Conservation (phyloP, 768 basidiomycete species). For the Calocera cornea region DNA sequence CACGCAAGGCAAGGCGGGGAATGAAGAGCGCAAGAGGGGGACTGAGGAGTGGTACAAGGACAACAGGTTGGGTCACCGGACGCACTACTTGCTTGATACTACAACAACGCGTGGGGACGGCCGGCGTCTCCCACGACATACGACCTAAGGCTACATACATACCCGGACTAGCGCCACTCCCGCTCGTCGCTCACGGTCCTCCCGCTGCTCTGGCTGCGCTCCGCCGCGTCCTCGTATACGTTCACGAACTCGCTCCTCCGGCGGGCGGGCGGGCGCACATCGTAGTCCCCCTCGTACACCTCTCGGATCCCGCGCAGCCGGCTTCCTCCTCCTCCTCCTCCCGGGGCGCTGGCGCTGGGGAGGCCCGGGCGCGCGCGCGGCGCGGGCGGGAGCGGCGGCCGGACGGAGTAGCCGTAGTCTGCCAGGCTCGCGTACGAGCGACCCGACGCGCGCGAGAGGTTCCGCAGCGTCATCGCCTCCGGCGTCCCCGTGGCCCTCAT, state of each 20-base stretch:
- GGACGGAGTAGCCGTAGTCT: neutral
- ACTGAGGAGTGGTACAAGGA: too few species aligned
- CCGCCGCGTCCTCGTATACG: neutral
- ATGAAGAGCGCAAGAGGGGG: too few species aligned
- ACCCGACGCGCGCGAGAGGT: neutral
- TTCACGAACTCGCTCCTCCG: neutral
- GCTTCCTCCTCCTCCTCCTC: neutral
- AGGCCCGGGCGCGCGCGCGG: neutral
- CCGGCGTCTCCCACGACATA: too few species aligned
- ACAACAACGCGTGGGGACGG: too few species aligned
- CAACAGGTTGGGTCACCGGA: too few species aligned
- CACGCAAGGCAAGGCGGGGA: too few species aligned
- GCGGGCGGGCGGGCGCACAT: neutral
- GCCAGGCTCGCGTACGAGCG: neutral
- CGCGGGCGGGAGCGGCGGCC: neutral
- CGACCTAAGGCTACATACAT: too few species aligned
- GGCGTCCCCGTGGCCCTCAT: too few species aligned
- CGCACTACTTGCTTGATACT: too few species aligned
- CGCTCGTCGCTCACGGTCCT: neutral
- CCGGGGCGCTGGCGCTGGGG: neutral
- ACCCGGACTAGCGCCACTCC: too few species aligned
- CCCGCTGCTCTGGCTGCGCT: neutral
- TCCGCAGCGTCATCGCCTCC: neutral
- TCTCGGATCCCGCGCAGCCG: neutral
- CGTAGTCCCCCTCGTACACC: neutral